Evolutionary conservation across 2,329 filamentous ascomycete genomes (phyloP), one percentile per base, ranked within the genome.

Genomic region (Trichoderma arundinaceum): DNA sequence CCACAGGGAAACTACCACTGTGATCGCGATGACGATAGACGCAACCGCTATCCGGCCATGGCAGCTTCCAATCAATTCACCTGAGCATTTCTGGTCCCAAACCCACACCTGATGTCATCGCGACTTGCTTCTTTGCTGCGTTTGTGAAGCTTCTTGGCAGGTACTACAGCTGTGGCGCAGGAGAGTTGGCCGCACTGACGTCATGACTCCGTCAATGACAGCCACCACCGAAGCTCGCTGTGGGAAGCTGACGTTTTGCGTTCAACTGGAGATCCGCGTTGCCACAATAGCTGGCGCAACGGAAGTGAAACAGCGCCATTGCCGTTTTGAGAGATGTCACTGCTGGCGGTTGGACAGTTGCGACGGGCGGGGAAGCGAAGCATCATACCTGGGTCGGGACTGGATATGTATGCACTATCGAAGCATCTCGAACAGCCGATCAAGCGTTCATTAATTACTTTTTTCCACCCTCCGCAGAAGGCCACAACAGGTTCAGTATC

Each of bases 31-130:
- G 62, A 65, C 62, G 53, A 65, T 59, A 7, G 39, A 35, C 9
- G 38, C 59, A 53, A 38, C 38, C 7, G 38, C 41, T 15, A 54
- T 44, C 46, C 60, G 46, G 19, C n/a, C 49, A 17, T 44, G 19
- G 19, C 57, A 43, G 33, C 56, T 57, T 62, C 51, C 52, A 57
- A 8, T 10, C 4, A n/a, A 49, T 57, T 46, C 15, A 6, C 58
- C 48, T 41, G 19, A 19, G 19, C 33, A 6, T 58, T 43, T 61
- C 44, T 17, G 57, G 17, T 15, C 17, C 41, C 35, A 41, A 62
- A 53, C 33, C 52, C 61, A 60, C 46, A 35, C 10, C 48, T 65
- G 56, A 65, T 60, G 53, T 65, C 56, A 60, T 65, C 9, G 49
- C 38, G 22, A 60, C 13, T 44, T 33, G 15, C 22, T 35, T n/a